Evolutionary conservation across 805 yeast genomes (phyloP).

Genomic region (Wickerhamiella bombiphila): DNA sequence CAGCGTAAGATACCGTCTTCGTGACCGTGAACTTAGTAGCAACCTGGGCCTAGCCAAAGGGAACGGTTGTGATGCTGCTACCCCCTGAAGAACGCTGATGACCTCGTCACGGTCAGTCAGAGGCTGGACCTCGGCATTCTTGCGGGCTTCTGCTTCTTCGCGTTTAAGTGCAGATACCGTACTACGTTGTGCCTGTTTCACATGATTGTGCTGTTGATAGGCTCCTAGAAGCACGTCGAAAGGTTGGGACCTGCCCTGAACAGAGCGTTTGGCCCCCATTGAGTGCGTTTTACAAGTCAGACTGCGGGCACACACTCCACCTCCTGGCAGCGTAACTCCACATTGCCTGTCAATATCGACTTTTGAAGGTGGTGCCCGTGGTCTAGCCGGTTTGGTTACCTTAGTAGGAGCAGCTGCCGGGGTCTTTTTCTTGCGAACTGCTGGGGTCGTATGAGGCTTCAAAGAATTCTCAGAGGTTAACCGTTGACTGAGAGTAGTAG

Average conservation of each 20-base stretch:
- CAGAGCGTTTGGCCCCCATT: slow-evolving; percentile 88
- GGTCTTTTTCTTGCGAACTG: background rate
- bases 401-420: background rate
- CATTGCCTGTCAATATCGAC: slow-evolving; percentile 80
- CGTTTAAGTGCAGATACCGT: slow-evolving; percentile 14
- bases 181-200: slow-evolving; percentile 29
- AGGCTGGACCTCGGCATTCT: slow-evolving; percentile 23
- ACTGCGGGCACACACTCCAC: slow-evolving; percentile 80
- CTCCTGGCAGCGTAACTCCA: slow-evolving; percentile 78
- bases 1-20: slow-evolving; percentile 62
- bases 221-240: slow-evolving; percentile 70
- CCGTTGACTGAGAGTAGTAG: too few species aligned
- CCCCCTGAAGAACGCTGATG: slow-evolving; percentile 74
- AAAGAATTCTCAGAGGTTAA: too few species aligned
- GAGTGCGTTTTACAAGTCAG: slow-evolving; percentile 87
- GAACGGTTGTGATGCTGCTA: slow-evolving; percentile 58
- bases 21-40: slow-evolving; percentile 50
- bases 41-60: slow-evolving; percentile 54
- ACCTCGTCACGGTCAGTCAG: slow-evolving; percentile 82
- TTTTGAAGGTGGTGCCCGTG: background rate
- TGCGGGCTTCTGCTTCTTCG: slow-evolving; percentile 21
- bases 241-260: slow-evolving; percentile 74
- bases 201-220: slow-evolving; percentile 80
- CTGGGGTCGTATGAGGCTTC: background rate
- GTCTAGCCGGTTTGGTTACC: slow-evolving; percentile 1